These are phyloP conservation scores for Sphaerostilbella broomeana DNA, from an alignment of 2,329 filamentous ascomycete species.

Conservation along the genomic window DNA sequence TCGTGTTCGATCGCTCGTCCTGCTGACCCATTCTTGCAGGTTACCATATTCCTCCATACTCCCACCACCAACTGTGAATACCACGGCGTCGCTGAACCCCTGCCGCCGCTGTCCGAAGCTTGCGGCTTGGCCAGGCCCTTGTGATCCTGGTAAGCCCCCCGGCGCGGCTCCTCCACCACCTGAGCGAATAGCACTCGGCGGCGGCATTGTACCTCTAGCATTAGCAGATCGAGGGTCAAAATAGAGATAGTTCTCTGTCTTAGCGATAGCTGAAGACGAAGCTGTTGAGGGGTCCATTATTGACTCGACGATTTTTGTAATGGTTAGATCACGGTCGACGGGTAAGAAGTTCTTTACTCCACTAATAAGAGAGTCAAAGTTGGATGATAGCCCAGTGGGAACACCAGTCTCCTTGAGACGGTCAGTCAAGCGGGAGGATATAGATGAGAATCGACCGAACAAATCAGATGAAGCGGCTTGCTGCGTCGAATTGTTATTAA, in stretches of 20 bases:
- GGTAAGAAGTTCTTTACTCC: constrained; percentile 99
- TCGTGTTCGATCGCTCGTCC: constrained; percentile 61
- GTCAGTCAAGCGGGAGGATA: constrained; percentile 87
- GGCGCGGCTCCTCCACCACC: constrained; percentile 38
- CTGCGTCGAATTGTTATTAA: constrained; percentile 66
- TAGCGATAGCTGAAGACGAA: constrained; percentile 84
- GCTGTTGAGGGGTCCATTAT: constrained; percentile 94
- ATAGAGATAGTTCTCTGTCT: constrained; percentile 94
- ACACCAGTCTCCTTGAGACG: constrained; percentile 86
- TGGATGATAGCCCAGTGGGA: constrained; percentile 60
- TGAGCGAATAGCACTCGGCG: constrained; percentile 56
- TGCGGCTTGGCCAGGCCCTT: constrained; percentile 59
- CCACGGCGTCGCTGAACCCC: constrained; percentile 81
- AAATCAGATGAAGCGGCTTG: constrained; percentile 63
- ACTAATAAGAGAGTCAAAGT: constrained; percentile 89
- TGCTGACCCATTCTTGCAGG: constrained; percentile 87
- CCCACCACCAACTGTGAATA: constrained; percentile 92
- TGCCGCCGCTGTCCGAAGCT: constrained; percentile 88
- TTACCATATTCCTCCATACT: constrained; percentile 99
- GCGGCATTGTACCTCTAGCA: constrained; percentile 84
- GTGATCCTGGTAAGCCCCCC: constrained; percentile 45
- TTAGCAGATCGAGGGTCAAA: constrained; percentile 94
- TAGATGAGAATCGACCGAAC: constrained; percentile 87
- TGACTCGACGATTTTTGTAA: constrained; percentile 96
- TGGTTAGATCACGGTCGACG: constrained; percentile 85